Evolutionary conservation across 169 alveolate genomes (phyloP).

Genomic region (Cryptosporidium viatorum): DNA sequence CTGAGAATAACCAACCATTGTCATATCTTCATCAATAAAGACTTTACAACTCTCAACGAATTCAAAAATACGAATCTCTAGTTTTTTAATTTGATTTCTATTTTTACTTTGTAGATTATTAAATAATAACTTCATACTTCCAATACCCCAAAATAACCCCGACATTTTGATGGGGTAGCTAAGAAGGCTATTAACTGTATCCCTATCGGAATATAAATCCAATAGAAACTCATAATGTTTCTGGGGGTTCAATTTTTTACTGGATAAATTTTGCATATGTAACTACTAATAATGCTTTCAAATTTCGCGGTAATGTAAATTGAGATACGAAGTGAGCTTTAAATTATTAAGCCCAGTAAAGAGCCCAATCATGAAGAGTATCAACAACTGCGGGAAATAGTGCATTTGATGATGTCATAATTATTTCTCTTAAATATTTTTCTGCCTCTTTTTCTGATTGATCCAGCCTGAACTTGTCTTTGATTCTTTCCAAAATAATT

Average conservation of each 20-base stretch:
- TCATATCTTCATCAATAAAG: conserved; percentile 7
- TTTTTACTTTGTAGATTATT: background rate
- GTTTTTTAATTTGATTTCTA: background rate
- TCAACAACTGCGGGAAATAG: conserved; percentile 91
- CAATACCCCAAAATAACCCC: conserved; percentile 63
- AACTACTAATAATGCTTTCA: background rate
- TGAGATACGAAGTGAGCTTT: background rate
- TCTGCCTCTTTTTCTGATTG: conserved; percentile 91
- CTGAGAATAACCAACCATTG: conserved; percentile 69
- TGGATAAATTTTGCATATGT: background rate
- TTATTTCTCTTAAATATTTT: conserved; percentile 84
- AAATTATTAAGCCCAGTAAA: conserved; percentile 84
- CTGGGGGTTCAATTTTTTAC: background rate
- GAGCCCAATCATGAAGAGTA: conserved; percentile 90
- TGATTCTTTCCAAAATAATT: conserved; percentile 79
- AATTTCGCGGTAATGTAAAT: background rate
- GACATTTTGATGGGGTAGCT: conserved; percentile 36
- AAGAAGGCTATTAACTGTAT: background rate
- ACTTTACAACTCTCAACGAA: conserved; percentile 47
- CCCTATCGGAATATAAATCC: background rate
- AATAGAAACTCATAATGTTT: conserved; percentile 38
- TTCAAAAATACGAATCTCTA: conserved; percentile 18
- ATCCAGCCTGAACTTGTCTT: conserved; percentile 89
- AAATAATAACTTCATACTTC: conserved; percentile 27
- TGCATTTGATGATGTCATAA: conserved; percentile 90